A percentile compares a stretch with the other conserved stretches of the same genome.
Evolutionary conservation across 2,329 filamentous ascomycete species (phyloP).

Genomic region (Pseudonectria foliicola): DNA sequence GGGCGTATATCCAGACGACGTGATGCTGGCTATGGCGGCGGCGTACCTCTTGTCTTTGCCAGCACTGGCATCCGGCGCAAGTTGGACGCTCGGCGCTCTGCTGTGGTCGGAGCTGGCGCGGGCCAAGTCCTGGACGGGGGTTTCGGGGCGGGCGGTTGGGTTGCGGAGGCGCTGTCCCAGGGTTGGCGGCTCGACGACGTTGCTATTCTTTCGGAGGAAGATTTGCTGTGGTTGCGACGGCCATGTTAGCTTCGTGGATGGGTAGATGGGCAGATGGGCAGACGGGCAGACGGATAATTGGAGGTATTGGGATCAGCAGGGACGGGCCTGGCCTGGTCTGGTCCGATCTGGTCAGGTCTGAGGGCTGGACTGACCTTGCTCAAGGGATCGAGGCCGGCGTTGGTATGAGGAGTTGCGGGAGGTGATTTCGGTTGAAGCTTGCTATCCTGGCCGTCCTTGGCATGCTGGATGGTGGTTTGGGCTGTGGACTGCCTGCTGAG

Average conservation of each 20-base stretch:
- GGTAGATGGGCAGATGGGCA: no score
- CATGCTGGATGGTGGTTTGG: constrained; percentile 47
- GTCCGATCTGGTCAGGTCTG: no score
- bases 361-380: constrained; percentile 30
- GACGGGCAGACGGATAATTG: no score
- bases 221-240: no score
- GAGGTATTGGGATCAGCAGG: no score
- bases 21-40: no score
- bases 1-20: not conserved
- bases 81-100: no score
- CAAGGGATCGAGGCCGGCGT: constrained; percentile 30
- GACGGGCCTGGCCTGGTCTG: no score
- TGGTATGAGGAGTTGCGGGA: constrained; percentile 16
- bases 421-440: constrained; percentile 22
- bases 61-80: no score
- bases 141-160: no score
- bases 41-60: no score
- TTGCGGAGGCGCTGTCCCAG: not conserved
- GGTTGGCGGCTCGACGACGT: not conserved
- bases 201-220: no score
- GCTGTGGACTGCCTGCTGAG: constrained; percentile 21
- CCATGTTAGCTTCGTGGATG: constrained; percentile 37
- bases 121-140: not conserved
- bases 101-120: not conserved
- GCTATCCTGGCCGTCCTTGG: constrained; percentile 23